Evolutionary conservation across 1,139 yeast species (phyloP).

Genomic region (Waltiozyma sp.): DNA sequence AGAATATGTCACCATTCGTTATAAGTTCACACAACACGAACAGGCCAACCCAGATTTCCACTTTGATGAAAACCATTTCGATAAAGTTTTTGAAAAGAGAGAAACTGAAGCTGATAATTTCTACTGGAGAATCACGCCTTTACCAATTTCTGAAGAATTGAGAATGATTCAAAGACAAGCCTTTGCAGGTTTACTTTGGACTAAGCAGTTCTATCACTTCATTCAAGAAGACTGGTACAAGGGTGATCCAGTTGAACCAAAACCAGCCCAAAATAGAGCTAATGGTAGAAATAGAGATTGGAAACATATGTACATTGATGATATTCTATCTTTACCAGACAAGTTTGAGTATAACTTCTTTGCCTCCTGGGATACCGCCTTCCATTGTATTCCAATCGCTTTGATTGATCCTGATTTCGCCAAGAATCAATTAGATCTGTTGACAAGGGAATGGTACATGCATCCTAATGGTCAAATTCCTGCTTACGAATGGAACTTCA

Average conservation of each 20-base stretch:
- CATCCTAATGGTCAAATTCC: slow-evolving; percentile 99
- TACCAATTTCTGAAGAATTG: slow-evolving; percentile 75
- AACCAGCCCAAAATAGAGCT: slow-evolving; percentile 74
- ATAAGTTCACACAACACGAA: slow-evolving; percentile 44
- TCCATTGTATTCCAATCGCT: slow-evolving; percentile 90
- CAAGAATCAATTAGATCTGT: slow-evolving; percentile 74
- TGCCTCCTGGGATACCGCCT: slow-evolving; percentile 97
- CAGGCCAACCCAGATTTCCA: slow-evolving; percentile 20
- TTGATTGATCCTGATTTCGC: slow-evolving; percentile 95
- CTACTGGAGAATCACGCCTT: slow-evolving; percentile 82
- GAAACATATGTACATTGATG: slow-evolving; percentile 85
- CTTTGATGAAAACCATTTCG: slow-evolving; percentile 68
- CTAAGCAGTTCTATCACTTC: slow-evolving; percentile 85
- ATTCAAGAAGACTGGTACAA: slow-evolving; percentile 80
- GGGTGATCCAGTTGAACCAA: slow-evolving; percentile 74
- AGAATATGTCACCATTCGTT: slow-evolving; percentile 80
- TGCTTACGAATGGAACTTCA: slow-evolving; percentile 94
- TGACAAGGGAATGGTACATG: slow-evolving; percentile 96
- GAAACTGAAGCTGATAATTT: slow-evolving; percentile 90
- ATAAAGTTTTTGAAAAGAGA: slow-evolving; percentile 60
- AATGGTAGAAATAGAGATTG: slow-evolving; percentile 80
- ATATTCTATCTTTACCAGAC: slow-evolving; percentile 84
- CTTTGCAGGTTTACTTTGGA: slow-evolving; percentile 89
- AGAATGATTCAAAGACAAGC: slow-evolving; percentile 90
- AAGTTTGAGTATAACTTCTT: slow-evolving; percentile 97